Conservation (phyloP, 2,329 filamentous ascomycete genomes). For the Neoarthrinium moseri region DNA sequence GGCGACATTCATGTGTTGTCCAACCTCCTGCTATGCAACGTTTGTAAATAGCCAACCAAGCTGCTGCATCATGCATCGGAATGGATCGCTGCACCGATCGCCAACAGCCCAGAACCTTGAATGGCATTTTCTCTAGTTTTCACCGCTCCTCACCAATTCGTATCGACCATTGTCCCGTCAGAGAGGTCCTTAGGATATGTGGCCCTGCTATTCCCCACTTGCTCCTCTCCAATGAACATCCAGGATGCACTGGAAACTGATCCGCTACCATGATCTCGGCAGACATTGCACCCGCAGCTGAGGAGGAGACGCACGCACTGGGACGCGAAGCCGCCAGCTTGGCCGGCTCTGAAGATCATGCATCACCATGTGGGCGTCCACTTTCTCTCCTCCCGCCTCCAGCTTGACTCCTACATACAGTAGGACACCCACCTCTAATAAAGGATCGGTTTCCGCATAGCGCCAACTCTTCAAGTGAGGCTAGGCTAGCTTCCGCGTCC, state of each 20-base stretch:
- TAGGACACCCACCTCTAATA: too few species aligned
- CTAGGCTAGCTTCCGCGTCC: slow-evolving; percentile 7
- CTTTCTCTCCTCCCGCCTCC: background rate
- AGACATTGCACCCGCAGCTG: background rate
- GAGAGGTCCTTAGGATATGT: background rate
- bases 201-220: background rate
- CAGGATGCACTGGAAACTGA: background rate
- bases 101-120: background rate
- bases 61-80: background rate
- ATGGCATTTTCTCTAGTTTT: background rate
- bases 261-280: background rate
- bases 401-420: too few species aligned
- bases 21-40: too few species aligned
- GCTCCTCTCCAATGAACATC: background rate
- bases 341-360: background rate
- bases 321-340: too few species aligned
- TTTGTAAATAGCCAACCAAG: too few species aligned
- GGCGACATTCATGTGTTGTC: slow-evolving; percentile 1
- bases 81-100: background rate
- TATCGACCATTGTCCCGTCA: background rate
- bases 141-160: slow-evolving; percentile 5
- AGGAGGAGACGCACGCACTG: too few species aligned
- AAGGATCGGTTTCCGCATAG: too few species aligned
- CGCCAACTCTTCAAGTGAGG: slow-evolving; percentile 7
- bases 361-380: background rate